Evolutionary conservation across 176 grass and related monocot genomes (phyloP), one percentile per base, ranked within the genome.

Genomic region (Carex scoparia): DNA sequence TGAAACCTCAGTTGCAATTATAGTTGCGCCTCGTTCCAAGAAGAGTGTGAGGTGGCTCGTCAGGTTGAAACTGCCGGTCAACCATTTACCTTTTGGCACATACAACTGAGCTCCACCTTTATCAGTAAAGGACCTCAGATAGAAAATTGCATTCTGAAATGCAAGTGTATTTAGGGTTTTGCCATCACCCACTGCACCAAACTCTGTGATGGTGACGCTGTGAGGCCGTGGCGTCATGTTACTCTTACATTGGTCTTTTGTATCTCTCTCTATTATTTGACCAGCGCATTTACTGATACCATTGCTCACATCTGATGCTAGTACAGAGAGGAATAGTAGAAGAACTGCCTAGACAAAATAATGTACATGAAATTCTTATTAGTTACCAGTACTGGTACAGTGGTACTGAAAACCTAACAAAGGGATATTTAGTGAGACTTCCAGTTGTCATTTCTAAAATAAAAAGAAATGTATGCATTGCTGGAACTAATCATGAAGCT

Each of bases 141-240:
- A 98, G 87, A 98, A 98, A 46, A 98, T 79, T 35, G 95, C 95
- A 86, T 98, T 98, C 71, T 98, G 95, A 82, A 98, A 98, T 15
- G 95, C 79, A 2, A 98, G 51, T 4, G 95, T 94, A 86, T 98
- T 98, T 32, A 93, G 64, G 4, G 91, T 94, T 79, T 63, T 79
- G 35, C 95, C 95, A 40, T 98, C 95, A 11, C 95, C 95, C 12
- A 98, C 91, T 14, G 95, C 92, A 7, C 95, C 95, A 75, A 98
- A 98, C 77, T 98, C 95, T 11, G 95, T 98, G 62, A 98, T 94
- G 58, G 92, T 89, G 5, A 98, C 95, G 37, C 92, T 98, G 91
- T 98, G 95, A 2, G 95, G 95, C 64, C 92, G 87, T 1, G 73
- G 31, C 9, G 42, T 63, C 85, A 70, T 84, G 10, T 32, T 84